These are phyloP conservation scores for Ascochyta pisi DNA, from an alignment of 2,329 filamentous ascomycete species.

Conservation along the genomic window DNA sequence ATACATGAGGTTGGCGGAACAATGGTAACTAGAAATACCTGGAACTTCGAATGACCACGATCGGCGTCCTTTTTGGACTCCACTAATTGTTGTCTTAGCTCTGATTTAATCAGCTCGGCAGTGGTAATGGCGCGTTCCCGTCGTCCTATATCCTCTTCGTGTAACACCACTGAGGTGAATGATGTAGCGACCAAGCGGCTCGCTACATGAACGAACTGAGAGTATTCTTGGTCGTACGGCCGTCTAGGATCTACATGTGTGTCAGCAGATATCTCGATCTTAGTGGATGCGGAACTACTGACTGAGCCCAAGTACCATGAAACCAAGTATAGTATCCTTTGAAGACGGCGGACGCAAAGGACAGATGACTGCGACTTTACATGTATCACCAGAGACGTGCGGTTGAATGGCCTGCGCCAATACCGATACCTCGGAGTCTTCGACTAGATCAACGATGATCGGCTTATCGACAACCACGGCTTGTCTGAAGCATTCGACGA, in stretches of 20 bases:
- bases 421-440: slow-evolving; percentile 32
- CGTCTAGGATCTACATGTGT: slow-evolving; percentile 37
- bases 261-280: not conserved
- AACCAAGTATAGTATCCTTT: slow-evolving; percentile 45
- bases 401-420: slow-evolving; percentile 41
- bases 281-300: not conserved
- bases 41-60: slow-evolving; percentile 38
- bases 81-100: slow-evolving; percentile 15
- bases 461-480: slow-evolving; percentile 37
- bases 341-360: slow-evolving; percentile 47
- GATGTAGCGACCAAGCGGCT: slow-evolving; percentile 48
- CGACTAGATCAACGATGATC: slow-evolving; percentile 37
- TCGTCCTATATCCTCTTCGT: slow-evolving; percentile 48
- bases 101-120: slow-evolving; percentile 22
- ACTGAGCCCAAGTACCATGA: slow-evolving; percentile 50
- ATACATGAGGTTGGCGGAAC: not conserved
- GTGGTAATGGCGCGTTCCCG: slow-evolving; percentile 41
- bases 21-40: slow-evolving; percentile 8
- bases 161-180: slow-evolving; percentile 49
- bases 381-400: slow-evolving; percentile 45
- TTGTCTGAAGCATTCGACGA: slow-evolving; percentile 38
- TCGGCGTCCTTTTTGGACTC: slow-evolving; percentile 39
- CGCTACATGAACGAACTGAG: slow-evolving; percentile 46
- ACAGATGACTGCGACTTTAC: slow-evolving; percentile 43
- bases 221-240: slow-evolving; percentile 50